Evolutionary conservation across 2,329 filamentous ascomycete species (phyloP).

Genomic region (Aureobasidium sp.): DNA sequence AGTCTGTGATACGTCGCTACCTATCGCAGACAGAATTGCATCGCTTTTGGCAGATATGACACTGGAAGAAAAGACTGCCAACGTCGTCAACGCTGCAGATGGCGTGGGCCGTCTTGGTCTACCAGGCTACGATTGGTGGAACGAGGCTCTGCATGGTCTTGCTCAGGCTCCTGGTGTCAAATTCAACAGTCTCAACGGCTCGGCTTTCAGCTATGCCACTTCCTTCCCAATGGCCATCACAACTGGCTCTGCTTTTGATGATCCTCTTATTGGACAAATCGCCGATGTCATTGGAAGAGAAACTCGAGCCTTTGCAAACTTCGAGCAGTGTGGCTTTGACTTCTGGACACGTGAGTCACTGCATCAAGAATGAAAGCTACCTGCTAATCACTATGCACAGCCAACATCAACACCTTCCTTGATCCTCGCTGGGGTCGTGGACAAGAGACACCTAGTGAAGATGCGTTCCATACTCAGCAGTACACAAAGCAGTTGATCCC

Average conservation of each 20-base stretch:
- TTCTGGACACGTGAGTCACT: conserved; percentile 48
- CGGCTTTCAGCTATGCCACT: conserved; percentile 51
- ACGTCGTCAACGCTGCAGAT: conserved; percentile 39
- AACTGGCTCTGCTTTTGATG: conserved; percentile 57
- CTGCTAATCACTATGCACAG: neutral
- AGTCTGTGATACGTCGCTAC: conserved; percentile 44
- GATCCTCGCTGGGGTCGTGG: conserved; percentile 40
- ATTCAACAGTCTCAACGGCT: conserved; percentile 41
- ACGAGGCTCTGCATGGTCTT: conserved; percentile 53
- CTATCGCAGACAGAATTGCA: conserved; percentile 19
- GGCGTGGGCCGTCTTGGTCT: conserved; percentile 52
- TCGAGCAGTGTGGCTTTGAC: conserved; percentile 47
- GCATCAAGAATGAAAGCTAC: no score
- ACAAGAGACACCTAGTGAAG: conserved; percentile 18
- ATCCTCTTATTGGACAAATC: conserved; percentile 53
- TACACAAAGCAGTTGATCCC: conserved; percentile 30
- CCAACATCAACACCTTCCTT: conserved; percentile 58
- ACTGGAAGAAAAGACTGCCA: conserved; percentile 62
- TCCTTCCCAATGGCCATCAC: conserved; percentile 60
- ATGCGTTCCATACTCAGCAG: conserved; percentile 28
- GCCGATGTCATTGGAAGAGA: conserved; percentile 53
- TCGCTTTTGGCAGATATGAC: conserved; percentile 64
- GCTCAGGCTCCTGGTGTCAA: conserved; percentile 45
- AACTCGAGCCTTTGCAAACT: conserved; percentile 59
- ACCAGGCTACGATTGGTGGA: conserved; percentile 55